Conservation (phyloP, 768 basidiomycete species). For the Mycena rosella region DNA sequence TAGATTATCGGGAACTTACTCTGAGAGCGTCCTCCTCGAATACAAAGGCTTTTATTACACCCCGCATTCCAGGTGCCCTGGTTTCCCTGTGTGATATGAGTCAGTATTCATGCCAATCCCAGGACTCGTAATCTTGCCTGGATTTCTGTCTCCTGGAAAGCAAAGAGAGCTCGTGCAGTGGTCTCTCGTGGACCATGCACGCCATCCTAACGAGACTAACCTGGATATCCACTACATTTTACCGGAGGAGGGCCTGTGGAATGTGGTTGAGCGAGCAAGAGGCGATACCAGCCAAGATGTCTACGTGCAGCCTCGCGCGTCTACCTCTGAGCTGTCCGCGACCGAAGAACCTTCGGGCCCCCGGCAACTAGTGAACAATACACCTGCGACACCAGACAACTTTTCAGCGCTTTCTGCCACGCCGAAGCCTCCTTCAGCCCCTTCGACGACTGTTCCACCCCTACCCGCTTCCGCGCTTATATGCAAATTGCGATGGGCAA, state of each 20-base stretch:
- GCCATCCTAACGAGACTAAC: conserved; percentile 88
- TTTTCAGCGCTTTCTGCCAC: conserved; percentile 64
- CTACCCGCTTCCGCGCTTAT: conserved; percentile 68
- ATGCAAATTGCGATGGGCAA: conserved; percentile 91
- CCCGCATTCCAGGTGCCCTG: conserved; percentile 67
- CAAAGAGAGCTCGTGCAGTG: conserved; percentile 81
- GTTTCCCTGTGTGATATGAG: neutral
- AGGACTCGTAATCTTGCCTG: conserved; percentile 91
- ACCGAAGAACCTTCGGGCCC: conserved; percentile 60
- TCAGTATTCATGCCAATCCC: conserved; percentile 31
- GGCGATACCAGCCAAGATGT: conserved; percentile 47
- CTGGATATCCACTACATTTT: conserved; percentile 89
- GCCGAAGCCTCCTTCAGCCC: conserved; percentile 72
- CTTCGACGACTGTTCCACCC: conserved; percentile 71
- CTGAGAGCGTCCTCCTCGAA: conserved; percentile 37
- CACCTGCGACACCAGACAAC: conserved; percentile 70
- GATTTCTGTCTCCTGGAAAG: conserved; percentile 69
- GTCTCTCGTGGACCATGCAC: conserved; percentile 82
- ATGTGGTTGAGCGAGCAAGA: conserved; percentile 58
- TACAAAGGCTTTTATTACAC: conserved; percentile 59
- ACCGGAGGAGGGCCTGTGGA: conserved; percentile 86
- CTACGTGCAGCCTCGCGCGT: conserved; percentile 61
- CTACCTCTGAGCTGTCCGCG: conserved; percentile 38
- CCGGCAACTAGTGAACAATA: conserved; percentile 78
- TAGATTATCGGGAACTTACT: conserved; percentile 49